These are phyloP conservation scores for Cynanchum wilfordii DNA, from an alignment of 257 asterid genomes.

Conservation along the genomic window DNA sequence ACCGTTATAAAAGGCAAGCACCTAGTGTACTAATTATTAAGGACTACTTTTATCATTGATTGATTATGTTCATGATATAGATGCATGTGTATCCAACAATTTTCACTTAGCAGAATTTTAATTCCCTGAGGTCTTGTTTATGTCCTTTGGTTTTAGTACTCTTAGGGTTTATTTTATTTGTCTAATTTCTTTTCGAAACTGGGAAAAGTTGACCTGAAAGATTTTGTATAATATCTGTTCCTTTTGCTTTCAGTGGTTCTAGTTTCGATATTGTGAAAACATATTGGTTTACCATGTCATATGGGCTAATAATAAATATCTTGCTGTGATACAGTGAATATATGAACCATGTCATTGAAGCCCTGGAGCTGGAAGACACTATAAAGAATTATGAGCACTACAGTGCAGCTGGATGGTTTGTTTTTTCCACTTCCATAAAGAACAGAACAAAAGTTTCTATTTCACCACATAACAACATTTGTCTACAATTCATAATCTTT, in stretches of 20 bases:
- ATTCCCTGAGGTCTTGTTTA: neutral
- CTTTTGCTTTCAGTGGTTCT: neutral
- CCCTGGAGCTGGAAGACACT: constrained; percentile 78
- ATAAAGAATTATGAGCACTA: constrained; percentile 60
- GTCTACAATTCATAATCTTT: neutral
- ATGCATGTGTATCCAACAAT: neutral
- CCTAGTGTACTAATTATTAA: neutral
- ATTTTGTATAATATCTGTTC: neutral
- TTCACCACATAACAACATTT: neutral
- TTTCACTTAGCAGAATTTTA: neutral
- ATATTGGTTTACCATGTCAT: neutral
- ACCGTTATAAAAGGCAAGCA: constrained; percentile 59
- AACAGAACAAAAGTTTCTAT: neutral
- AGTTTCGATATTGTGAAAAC: neutral
- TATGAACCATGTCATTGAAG: constrained; percentile 54
- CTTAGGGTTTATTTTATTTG: too few species aligned
- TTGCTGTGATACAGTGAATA: constrained; percentile 58
- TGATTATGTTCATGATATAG: too few species aligned
- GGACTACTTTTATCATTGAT: neutral
- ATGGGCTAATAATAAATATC: constrained; percentile 15
- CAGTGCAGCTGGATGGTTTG: constrained; percentile 56
- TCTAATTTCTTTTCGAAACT: neutral
- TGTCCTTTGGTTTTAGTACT: neutral
- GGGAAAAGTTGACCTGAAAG: neutral
- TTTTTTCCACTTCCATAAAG: neutral